Conservation (phyloP, 768 basidiomycete genomes). For the Trametes coccinea region DNA sequence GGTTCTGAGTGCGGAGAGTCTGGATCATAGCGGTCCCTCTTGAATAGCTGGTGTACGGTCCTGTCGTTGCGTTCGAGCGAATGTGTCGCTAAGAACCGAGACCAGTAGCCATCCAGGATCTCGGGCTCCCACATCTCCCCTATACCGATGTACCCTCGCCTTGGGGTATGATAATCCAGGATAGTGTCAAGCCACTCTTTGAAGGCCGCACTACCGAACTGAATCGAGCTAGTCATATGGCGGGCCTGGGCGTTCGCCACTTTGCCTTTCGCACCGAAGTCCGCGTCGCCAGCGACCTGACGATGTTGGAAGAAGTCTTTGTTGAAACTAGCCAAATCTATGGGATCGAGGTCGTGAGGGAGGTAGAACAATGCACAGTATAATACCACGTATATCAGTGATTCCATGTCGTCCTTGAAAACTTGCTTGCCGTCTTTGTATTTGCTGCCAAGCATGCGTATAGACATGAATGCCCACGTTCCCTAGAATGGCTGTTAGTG, state of each 20-base stretch:
- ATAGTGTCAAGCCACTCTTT: conserved; percentile 6
- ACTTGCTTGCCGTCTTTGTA: too few species aligned
- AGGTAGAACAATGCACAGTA: not conserved
- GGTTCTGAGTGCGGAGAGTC: too few species aligned
- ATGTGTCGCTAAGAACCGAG: not conserved
- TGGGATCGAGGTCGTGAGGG: too few species aligned
- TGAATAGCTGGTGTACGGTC: not conserved
- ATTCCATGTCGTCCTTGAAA: conserved; percentile 13
- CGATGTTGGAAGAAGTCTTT: too few species aligned
- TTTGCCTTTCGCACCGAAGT: not conserved
- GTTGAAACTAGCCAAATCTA: too few species aligned
- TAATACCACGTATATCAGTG: conserved; percentile 12
- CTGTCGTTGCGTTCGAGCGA: not conserved
- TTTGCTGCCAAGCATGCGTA: not conserved
- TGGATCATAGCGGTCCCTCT: too few species aligned
- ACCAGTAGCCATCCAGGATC: not conserved
- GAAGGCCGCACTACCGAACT: not conserved
- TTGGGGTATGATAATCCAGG: not conserved
- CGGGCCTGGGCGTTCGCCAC: not conserved
- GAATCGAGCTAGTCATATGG: not conserved
- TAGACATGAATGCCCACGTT: not conserved
- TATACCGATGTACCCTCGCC: too few species aligned
- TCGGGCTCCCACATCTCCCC: not conserved
- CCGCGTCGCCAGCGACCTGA: too few species aligned
- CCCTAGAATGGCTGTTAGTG: not conserved